Conservation (phyloP, 1,284 basidiomycete genomes). For the Microbotryomycetes sp. region DNA sequence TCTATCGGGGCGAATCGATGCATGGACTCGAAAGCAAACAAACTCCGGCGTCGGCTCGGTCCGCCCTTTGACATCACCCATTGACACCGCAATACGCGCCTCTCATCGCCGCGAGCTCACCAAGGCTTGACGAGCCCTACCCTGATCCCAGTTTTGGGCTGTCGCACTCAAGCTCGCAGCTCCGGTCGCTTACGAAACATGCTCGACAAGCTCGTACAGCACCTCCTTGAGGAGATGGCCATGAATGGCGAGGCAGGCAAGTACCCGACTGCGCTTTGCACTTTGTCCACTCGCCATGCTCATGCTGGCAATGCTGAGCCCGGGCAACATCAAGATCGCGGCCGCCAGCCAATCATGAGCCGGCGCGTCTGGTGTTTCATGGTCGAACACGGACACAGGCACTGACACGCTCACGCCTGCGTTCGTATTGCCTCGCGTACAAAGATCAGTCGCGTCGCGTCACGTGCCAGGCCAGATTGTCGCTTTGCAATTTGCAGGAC, state of each 20-base stretch:
- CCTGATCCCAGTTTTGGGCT: background rate
- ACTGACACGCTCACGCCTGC: background rate
- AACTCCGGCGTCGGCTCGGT: background rate
- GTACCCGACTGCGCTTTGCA: slow-evolving; percentile 36
- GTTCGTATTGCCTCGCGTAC: background rate
- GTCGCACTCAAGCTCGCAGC: background rate
- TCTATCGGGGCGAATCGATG: slow-evolving; percentile 24
- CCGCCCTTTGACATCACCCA: no score
- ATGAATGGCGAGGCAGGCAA: slow-evolving; percentile 74
- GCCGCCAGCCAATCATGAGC: no score
- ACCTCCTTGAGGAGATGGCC: slow-evolving; percentile 65
- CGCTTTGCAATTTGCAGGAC: no score
- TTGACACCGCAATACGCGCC: background rate
- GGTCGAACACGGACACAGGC: background rate
- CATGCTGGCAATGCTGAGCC: no score
- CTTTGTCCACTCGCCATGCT: background rate
- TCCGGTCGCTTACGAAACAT: slow-evolving; percentile 2
- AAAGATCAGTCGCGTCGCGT: background rate
- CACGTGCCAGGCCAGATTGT: background rate
- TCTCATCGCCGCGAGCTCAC: background rate
- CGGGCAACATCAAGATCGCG: no score
- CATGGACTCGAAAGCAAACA: slow-evolving; percentile 9
- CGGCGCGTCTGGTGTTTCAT: no score
- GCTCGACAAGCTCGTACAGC: slow-evolving; percentile 68
- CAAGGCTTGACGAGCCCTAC: background rate